Evolutionary conservation across 345 rosid species (phyloP).

Genomic region (Gossypium turneri): DNA sequence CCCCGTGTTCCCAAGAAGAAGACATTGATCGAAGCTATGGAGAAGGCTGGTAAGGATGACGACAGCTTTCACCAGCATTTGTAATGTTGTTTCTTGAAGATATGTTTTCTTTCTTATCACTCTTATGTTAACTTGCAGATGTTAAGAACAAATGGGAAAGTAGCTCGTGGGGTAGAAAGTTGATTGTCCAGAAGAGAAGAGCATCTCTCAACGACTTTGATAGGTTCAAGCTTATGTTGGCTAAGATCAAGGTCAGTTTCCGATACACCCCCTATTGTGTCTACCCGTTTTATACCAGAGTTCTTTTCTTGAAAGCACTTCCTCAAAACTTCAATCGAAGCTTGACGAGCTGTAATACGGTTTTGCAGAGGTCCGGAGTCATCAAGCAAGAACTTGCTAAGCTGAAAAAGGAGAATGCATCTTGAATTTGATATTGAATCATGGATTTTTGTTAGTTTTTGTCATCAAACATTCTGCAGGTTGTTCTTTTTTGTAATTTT

Average conservation of each 20-base stretch:
- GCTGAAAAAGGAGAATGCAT: slow-evolving; percentile 39
- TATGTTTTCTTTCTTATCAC: not conserved
- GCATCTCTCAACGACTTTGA: slow-evolving; percentile 79
- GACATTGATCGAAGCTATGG: slow-evolving; percentile 70
- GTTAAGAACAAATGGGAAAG: slow-evolving; percentile 81
- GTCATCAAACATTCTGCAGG: slow-evolving; percentile 10
- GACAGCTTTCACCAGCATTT: not conserved
- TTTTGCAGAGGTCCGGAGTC: slow-evolving; percentile 47
- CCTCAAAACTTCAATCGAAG: not conserved
- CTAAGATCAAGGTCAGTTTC: slow-evolving; percentile 68
- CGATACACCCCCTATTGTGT: no score
- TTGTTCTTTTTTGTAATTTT: slow-evolving; percentile 6
- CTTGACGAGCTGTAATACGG: not conserved
- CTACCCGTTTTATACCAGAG: not conserved
- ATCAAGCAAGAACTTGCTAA: slow-evolving; percentile 64
- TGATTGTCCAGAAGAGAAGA: slow-evolving; percentile 70
- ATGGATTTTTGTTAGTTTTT: slow-evolving; percentile 19
- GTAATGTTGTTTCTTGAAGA: not conserved
- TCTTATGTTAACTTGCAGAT: slow-evolving; percentile 33
- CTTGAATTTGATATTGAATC: slow-evolving; percentile 17
- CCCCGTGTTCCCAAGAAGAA: slow-evolving; percentile 84
- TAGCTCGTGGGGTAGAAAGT: slow-evolving; percentile 83
- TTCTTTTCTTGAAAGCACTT: not conserved
- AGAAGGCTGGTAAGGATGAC: slow-evolving; percentile 57
- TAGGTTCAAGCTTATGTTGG: slow-evolving; percentile 39